Conservation (phyloP, 2,329 filamentous ascomycete genomes). For the Mariannaea sp. region DNA sequence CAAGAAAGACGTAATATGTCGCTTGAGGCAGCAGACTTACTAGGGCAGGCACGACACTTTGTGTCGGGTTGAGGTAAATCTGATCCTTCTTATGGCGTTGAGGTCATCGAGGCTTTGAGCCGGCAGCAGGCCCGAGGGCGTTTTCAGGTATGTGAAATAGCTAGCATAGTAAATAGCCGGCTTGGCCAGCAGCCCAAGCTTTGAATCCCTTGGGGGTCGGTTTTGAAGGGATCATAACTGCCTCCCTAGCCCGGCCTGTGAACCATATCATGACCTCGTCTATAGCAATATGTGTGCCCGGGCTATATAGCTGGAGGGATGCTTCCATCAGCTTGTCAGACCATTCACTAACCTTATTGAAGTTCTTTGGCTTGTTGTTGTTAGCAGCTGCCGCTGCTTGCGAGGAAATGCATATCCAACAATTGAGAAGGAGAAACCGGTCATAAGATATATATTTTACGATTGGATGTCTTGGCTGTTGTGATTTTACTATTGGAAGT, state of each 20-base stretch:
- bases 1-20: constrained; percentile 24
- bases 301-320: no score
- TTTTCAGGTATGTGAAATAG: constrained; percentile 6
- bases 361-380: background rate
- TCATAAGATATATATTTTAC: constrained; percentile 20
- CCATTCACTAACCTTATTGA: background rate
- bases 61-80: background rate
- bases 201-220: constrained; percentile 17
- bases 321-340: no score
- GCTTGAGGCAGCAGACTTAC: constrained; percentile 12
- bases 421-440: constrained; percentile 14
- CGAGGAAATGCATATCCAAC: constrained; percentile 6
- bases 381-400: background rate
- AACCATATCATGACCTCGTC: constrained; percentile 5
- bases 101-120: no score
- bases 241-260: background rate
- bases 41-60: constrained; percentile 25
- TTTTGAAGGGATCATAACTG: constrained; percentile 2
- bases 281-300: constrained; percentile 5
- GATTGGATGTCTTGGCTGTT: no score
- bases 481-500: no score
- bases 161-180: constrained; percentile 20
- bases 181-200: constrained; percentile 22
- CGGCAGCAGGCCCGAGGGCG: background rate
- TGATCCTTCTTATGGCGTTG: no score